Conservation (phyloP, 1,284 basidiomycete genomes). For the Cutaneotrichosporon daszewskae region DNA sequence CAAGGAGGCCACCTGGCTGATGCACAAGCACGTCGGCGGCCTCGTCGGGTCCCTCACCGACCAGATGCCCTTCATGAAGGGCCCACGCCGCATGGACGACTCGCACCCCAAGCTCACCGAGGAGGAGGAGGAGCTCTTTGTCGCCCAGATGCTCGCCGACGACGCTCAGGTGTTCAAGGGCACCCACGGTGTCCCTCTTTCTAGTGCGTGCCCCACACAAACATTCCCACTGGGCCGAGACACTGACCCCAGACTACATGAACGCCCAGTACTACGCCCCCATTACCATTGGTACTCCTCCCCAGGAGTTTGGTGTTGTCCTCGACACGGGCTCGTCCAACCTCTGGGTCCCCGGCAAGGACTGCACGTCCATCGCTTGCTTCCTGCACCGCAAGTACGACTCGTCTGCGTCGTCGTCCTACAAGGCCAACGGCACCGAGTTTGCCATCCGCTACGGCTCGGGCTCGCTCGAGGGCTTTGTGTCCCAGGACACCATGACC, state of each 20-base stretch:
- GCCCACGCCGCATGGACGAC: slow-evolving; percentile 52
- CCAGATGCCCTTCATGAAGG: slow-evolving; percentile 58
- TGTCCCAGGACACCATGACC: slow-evolving; percentile 74
- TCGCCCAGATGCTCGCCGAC: slow-evolving; percentile 62
- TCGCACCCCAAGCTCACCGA: slow-evolving; percentile 33
- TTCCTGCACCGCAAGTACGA: slow-evolving; percentile 93
- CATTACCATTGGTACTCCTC: slow-evolving; percentile 62
- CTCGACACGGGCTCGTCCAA: slow-evolving; percentile 68
- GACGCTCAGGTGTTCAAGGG: slow-evolving; percentile 53
- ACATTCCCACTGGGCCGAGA: too few species aligned
- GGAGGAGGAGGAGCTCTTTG: slow-evolving; percentile 63
- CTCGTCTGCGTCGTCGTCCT: slow-evolving; percentile 70
- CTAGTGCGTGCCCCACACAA: slow-evolving; percentile 58
- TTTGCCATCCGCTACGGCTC: slow-evolving; percentile 96
- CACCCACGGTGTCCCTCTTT: slow-evolving; percentile 84
- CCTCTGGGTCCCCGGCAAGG: slow-evolving; percentile 62
- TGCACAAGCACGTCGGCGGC: slow-evolving; percentile 67
- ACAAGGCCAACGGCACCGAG: slow-evolving; percentile 84
- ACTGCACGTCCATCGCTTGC: slow-evolving; percentile 94
- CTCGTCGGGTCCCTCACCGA: slow-evolving; percentile 16
- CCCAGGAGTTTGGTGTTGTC: slow-evolving; percentile 51
- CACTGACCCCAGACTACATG: slow-evolving; percentile 71
- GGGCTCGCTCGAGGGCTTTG: slow-evolving; percentile 93
- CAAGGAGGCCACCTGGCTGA: slow-evolving; percentile 73
- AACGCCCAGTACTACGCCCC: slow-evolving; percentile 97